phyloP scores from a whole-genome alignment of 1,139 yeast species.

The Hansenula sp. region DNA sequence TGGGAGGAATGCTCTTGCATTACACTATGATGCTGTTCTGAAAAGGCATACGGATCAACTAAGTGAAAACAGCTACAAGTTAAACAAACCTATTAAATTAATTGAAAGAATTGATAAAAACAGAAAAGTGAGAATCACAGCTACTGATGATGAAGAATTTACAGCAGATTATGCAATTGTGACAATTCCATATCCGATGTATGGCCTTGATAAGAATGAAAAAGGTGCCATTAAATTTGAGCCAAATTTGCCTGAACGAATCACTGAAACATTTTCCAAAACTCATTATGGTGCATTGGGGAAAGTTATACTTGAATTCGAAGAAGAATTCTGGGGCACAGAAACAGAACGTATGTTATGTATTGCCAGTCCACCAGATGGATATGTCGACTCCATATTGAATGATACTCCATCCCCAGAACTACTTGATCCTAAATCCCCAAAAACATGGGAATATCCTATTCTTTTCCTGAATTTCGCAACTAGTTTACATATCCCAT shows the following conservation, averaged over 20 bases:
- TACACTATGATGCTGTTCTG: constrained; percentile 48
- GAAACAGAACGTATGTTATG: constrained; percentile 46
- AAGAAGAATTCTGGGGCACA: constrained; percentile 59
- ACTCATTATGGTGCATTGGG: constrained; percentile 74
- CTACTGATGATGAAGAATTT: constrained; percentile 24
- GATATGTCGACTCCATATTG: constrained; percentile 10
- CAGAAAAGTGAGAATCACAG: constrained; percentile 22
- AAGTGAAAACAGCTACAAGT: constrained; percentile 36
- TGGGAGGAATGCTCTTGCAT: constrained; percentile 70
- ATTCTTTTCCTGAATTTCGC: constrained; percentile 42
- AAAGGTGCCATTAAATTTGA: constrained; percentile 46
- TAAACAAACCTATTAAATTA: constrained; percentile 41
- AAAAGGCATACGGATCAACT: constrained; percentile 38
- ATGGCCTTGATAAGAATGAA: constrained; percentile 33
- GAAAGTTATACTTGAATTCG: constrained; percentile 72
- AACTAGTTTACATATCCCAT: constrained; percentile 34
- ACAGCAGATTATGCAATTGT: constrained; percentile 54
- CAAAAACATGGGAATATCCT: constrained; percentile 46
- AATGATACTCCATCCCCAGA: constrained; percentile 6
- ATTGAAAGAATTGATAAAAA: constrained; percentile 28
- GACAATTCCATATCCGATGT: constrained; percentile 71
- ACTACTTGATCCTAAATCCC: constrained; percentile 12
- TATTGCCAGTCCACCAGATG: constrained; percentile 33
- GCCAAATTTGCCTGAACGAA: constrained; percentile 49
- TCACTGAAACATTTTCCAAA: constrained; percentile 40